Evolutionary conservation across 441 rosid genomes (phyloP).

Genomic region (Adansonia gregorii): DNA sequence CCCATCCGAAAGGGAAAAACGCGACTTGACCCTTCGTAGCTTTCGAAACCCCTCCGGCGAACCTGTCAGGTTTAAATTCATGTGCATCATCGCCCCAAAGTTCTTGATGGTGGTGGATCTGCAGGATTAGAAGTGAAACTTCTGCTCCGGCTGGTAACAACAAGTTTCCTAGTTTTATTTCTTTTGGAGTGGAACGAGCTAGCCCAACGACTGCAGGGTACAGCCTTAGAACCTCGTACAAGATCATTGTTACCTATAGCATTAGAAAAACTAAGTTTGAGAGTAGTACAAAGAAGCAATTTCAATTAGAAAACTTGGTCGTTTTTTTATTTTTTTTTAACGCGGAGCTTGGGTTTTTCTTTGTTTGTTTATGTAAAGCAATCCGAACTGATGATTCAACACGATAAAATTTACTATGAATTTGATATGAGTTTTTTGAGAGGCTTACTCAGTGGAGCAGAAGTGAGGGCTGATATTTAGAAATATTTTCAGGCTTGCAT

Average conservation of each 20-base stretch:
- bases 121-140: conserved; percentile 35
- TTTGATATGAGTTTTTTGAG: too few relatives aligned
- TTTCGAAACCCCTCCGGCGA: conserved; percentile 50
- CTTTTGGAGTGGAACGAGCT: conserved; percentile 31
- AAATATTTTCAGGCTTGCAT: too few relatives aligned
- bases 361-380: too few relatives aligned
- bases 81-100: conserved; percentile 51
- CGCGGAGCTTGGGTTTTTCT: too few relatives aligned
- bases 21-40: conserved; percentile 45
- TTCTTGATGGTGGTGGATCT: conserved; percentile 44
- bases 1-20: conserved; percentile 51
- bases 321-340: too few relatives aligned
- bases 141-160: conserved; percentile 38
- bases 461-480: too few relatives aligned
- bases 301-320: background rate
- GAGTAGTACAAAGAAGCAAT: too few relatives aligned
- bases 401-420: too few relatives aligned
- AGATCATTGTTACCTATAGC: conserved; percentile 42
- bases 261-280: background rate
- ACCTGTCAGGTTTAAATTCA: conserved; percentile 56
- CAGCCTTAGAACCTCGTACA: conserved; percentile 49
- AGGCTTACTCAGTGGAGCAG: too few relatives aligned
- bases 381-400: too few relatives aligned
- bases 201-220: conserved; percentile 35
- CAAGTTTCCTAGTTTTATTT: conserved; percentile 41